Evolutionary conservation across 306 rosid species (phyloP), one percentile per base, ranked within the genome.

Genomic region (Herpetospermum pedunculosum): DNA sequence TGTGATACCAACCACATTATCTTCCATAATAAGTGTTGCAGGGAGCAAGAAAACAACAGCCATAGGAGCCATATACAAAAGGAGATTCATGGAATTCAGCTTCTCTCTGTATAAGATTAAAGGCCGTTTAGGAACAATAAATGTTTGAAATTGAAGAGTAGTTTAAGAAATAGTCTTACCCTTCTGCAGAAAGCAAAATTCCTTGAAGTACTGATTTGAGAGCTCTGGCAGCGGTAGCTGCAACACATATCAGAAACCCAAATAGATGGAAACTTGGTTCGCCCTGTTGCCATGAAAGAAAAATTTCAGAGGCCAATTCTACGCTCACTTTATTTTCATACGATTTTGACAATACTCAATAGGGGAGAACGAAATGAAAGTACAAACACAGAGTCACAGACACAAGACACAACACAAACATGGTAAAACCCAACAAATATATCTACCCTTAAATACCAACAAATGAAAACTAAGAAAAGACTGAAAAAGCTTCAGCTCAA

Each of bases 11-110:
- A 76, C 64, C 43, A 76, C 78, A 15, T 76, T 76, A 11, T 76
- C 62, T 76, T 76, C 78, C 78, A 76, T 63, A 64, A 76, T 8
- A 30, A 76, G 78, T 49, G 78, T 76, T 62, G 78, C 78, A 63
- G 78, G 78, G 4, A 76, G 78, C 57, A 76, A 52, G 78, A 76
- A 75, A 63, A 76, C 73, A 12, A 76, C 78, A 43, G 78, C 78
- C 26, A 35, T 76, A 18, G 78, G 78, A 64, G 78, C 78, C 78
- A 76, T 76, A 43, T 76, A 76, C 34, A 76, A 67, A 48, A 76
- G 78, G 21, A 76, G 78, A 76, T 76, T 76, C 78, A 76, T 76
- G 50, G 78, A 76, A 32, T 76, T 76, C 73, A 76, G 63, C 73
- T 76, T 76, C 64, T 76, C 78, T 49, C 78, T 76, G 78, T 14